Conservation (phyloP, 768 basidiomycete genomes). For the Lentinula lateritia region DNA sequence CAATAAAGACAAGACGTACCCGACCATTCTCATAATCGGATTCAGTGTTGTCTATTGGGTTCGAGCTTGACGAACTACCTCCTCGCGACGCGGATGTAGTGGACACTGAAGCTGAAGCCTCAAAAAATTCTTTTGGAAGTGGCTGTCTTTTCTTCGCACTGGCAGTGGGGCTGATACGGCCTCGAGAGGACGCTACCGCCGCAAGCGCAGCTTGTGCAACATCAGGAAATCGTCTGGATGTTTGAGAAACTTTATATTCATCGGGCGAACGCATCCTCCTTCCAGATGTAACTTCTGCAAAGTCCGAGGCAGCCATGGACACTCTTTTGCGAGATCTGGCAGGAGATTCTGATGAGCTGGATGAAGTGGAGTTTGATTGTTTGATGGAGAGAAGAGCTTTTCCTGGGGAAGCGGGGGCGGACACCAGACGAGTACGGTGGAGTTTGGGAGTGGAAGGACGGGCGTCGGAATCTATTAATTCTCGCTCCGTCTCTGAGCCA, state of each 20-base stretch:
- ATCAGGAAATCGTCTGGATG: conserved; percentile 17
- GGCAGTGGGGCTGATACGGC: conserved; percentile 34
- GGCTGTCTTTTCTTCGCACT: conserved; percentile 30
- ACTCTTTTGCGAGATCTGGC: conserved; percentile 31
- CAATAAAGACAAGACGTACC: conserved; percentile 23
- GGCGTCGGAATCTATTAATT: conserved; percentile 33
- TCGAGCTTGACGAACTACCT: conserved; percentile 2
- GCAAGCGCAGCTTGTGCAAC: conserved; percentile 55
- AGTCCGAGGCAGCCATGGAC: conserved; percentile 24
- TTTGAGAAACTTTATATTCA: conserved; percentile 16
- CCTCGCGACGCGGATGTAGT: background rate
- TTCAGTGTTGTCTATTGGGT: background rate
- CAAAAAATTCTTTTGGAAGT: conserved; percentile 45
- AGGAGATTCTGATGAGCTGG: conserved; percentile 14
- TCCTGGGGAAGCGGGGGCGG: conserved; percentile 7
- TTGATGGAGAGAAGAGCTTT: conserved; percentile 7
- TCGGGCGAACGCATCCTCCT: conserved; percentile 3
- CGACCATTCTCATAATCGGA: conserved; percentile 10
- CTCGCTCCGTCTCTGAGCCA: conserved; percentile 81
- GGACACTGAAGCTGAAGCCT: conserved; percentile 8
- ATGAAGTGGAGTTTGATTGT: background rate
- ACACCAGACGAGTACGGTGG: conserved; percentile 10
- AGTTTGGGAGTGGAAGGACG: conserved; percentile 18
- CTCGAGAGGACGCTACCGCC: conserved; percentile 52
- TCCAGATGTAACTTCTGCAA: conserved; percentile 13